Base-by-base conservation (phyloP, 768 basidiomycete species). In the Suillus hirtellus region DNA sequence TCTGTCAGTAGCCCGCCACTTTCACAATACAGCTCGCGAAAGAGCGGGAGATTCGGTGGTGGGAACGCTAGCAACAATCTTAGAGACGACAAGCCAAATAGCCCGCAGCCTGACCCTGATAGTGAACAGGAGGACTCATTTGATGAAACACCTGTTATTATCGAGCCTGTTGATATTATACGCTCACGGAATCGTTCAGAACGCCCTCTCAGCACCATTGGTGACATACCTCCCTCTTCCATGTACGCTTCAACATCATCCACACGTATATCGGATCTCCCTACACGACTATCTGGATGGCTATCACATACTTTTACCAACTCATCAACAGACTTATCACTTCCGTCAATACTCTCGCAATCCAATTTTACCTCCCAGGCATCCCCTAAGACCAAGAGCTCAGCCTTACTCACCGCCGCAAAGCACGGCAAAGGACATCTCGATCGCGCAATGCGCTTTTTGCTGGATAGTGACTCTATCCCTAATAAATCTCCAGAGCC, bases 391-490 rank as follows among this genome's bases (percentile, higher is more conserved):
- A 63, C 75, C 63, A 83, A 83, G 71, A 65, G 76, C 1, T 78
- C 78, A 19, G 81, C 87, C 0, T 78, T 92, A 14, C 79, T 92
- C 56, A 83, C 86, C 1, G 89, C 88, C 0, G 89, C 88, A 2
- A 88, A 86, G 69, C 85, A 89, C 68, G 87, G 90, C 47, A 89
- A 89, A 68, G 89, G 87, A 27, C 88, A 89, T 63, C 75, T 92
- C 58, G 91, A 92, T 78, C 91, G 90, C 73, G 92, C 90, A 3
- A 86, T 95, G 81, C 82, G 94, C 52, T 93, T 95, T 76, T 80
- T 98, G n/a, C 82, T 96, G 65, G 96, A 98, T 77, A 86, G 86
- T 67, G 96, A 98, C 75, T 86, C 94, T 19, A 85, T 83, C 3
- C 93, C 92, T 1, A 95, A 97, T 73, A 88, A 84, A 70, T 95